A percentile compares a stretch with the other conserved stretches of the same genome.
phyloP scores from a whole-genome alignment of 768 basidiomycete species.

The Trametes elegans region DNA sequence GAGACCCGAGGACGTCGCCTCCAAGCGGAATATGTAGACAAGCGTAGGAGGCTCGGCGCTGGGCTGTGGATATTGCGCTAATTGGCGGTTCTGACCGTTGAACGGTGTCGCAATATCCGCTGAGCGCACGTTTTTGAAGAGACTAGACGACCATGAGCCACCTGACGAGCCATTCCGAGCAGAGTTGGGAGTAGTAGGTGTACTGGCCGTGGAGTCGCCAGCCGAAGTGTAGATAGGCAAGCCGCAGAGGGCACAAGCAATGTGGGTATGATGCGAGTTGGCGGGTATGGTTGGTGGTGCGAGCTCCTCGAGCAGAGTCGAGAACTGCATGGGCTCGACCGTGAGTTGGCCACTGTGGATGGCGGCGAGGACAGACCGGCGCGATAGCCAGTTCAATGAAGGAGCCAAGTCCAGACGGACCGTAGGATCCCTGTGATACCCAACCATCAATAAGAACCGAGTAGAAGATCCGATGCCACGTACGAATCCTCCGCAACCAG shows the following conservation, averaged over 20 bases:
- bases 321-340: constrained; percentile 80
- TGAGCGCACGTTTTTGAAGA: constrained; percentile 55
- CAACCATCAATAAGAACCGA: too few relatives aligned
- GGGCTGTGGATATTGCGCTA: constrained; percentile 26
- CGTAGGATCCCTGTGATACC: constrained; percentile 77
- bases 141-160: constrained; percentile 51
- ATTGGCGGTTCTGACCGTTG: constrained; percentile 3
- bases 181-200: constrained; percentile 33
- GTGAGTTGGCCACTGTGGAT: constrained; percentile 85
- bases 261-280: constrained; percentile 43
- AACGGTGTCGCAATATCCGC: constrained; percentile 28
- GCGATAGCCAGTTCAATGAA: constrained; percentile 90
- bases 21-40: constrained; percentile 69
- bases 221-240: constrained; percentile 44
- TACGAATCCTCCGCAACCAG: constrained; percentile 83
- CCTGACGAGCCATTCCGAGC: constrained; percentile 30
- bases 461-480: constrained; percentile 31
- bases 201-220: constrained; percentile 23
- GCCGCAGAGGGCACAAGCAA: constrained; percentile 83
- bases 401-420: constrained; percentile 92
- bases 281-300: constrained; percentile 44
- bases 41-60: constrained; percentile 36
- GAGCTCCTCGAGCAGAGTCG: constrained; percentile 56
- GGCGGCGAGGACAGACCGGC: constrained; percentile 78
- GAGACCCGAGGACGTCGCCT: constrained; percentile 30